A percentile compares a stretch with the other conserved stretches of the same genome.
phyloP scores from a whole-genome alignment of 352 stramenopile genomes.

The Phytopythium helicoides region DNA sequence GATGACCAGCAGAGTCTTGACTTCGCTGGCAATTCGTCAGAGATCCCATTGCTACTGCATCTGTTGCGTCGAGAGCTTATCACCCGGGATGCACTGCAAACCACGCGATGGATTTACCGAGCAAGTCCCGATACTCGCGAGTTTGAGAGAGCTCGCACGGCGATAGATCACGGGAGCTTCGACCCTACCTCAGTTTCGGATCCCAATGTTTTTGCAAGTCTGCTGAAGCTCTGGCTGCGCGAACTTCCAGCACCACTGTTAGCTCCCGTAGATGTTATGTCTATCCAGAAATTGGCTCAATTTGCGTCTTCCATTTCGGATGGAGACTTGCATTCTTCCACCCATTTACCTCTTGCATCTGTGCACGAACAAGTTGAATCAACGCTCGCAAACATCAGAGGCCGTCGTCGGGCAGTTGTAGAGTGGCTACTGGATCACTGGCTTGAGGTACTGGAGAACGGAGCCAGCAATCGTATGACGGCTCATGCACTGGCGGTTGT shows the following conservation, averaged over 20 bases:
- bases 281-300: constrained; percentile 9
- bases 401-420: constrained; percentile 21
- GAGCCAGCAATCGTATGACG: constrained; percentile 46
- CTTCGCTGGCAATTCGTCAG: constrained; percentile 16
- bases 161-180: constrained; percentile 49
- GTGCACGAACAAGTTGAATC: background rate
- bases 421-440: constrained; percentile 72
- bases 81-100: constrained; percentile 30
- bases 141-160: constrained; percentile 33
- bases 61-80: constrained; percentile 59
- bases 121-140: constrained; percentile 45
- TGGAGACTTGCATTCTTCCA: background rate
- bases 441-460: constrained; percentile 42
- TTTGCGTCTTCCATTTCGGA: constrained; percentile 16
- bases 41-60: constrained; percentile 37
- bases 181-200: constrained; percentile 29
- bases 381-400: background rate
- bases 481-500: constrained; percentile 47
- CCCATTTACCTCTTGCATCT: constrained; percentile 4
- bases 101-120: constrained; percentile 59
- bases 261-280: background rate
- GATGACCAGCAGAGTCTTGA: constrained; percentile 13
- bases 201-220: constrained; percentile 51
- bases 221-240: constrained; percentile 65
- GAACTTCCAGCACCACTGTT: constrained; percentile 49